phyloP scores from a whole-genome alignment of 1,139 yeast species.

The Groenewaldozyma auringiensis region DNA sequence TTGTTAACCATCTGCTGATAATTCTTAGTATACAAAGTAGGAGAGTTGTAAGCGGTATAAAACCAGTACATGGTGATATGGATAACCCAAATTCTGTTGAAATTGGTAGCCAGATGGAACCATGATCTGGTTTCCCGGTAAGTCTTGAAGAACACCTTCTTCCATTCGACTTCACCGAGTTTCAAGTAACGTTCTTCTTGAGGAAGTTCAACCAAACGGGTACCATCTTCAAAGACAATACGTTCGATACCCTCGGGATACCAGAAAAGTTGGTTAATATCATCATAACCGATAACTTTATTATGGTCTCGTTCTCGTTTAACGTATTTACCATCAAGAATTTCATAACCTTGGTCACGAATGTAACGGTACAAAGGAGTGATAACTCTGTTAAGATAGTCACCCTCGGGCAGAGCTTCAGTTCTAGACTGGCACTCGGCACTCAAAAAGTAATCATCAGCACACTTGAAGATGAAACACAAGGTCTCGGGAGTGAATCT shows the following conservation, averaged over 20 bases:
- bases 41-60: slow-evolving; percentile 89
- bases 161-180: slow-evolving; percentile 92
- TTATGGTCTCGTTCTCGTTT: slow-evolving; percentile 97
- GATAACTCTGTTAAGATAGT: slow-evolving; percentile 80
- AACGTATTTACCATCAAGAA: slow-evolving; percentile 88
- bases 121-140: slow-evolving; percentile 96
- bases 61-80: slow-evolving; percentile 90
- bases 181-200: slow-evolving; percentile 80
- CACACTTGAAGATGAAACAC: slow-evolving; percentile 90
- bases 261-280: slow-evolving; percentile 98
- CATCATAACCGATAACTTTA: slow-evolving; percentile 93
- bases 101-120: slow-evolving; percentile 93
- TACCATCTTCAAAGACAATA: slow-evolving; percentile 83
- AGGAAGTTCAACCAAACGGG: slow-evolving; percentile 85
- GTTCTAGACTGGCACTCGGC: slow-evolving; percentile 80
- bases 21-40: slow-evolving; percentile 79
- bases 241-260: slow-evolving; percentile 97
- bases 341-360: slow-evolving; percentile 92
- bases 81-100: slow-evolving; percentile 96
- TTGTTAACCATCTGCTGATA: slow-evolving; percentile 78
- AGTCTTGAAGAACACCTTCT: slow-evolving; percentile 88
- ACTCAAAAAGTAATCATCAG: slow-evolving; percentile 76
- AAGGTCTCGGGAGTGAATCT: slow-evolving; percentile 90
- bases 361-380: slow-evolving; percentile 88
- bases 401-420: slow-evolving; percentile 88